phyloP scores from a whole-genome alignment of 2,329 filamentous ascomycete genomes.

The Arthroderma uncinatum region DNA sequence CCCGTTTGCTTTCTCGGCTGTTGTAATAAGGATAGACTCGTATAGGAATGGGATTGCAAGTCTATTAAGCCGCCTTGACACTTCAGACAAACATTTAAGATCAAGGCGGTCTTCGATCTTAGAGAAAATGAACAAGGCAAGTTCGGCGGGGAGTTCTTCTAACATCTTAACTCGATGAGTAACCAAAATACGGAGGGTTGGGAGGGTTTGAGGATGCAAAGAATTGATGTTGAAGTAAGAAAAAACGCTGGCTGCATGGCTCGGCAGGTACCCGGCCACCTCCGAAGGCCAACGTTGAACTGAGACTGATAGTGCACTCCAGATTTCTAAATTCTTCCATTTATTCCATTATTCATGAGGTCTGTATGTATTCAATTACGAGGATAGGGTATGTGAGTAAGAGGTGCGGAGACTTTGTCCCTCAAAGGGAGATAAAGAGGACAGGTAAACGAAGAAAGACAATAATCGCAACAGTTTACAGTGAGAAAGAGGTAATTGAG shows the following conservation, averaged over 20 bases:
- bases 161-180: neutral
- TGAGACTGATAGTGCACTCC: too few relatives aligned
- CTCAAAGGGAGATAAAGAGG: neutral
- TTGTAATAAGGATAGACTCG: neutral
- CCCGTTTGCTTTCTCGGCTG: neutral
- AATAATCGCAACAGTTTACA: neutral
- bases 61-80: neutral
- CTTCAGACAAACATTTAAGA: neutral
- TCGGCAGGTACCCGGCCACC: too few relatives aligned
- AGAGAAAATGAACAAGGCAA: neutral
- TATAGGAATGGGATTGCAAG: neutral
- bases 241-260: too few relatives aligned
- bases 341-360: conserved; percentile 6
- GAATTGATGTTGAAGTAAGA: too few relatives aligned
- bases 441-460: neutral
- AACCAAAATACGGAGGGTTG: too few relatives aligned
- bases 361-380: neutral
- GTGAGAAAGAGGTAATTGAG: neutral
- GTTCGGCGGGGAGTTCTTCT: neutral
- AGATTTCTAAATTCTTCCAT: neutral
- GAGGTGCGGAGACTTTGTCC: neutral
- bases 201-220: too few relatives aligned
- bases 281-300: too few relatives aligned
- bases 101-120: neutral
- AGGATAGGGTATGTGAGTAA: neutral